Percentiles rank a stretch among this genome's conserved stretches.
Conservation (phyloP, 2,329 filamentous ascomycete genomes). For the Botryotinia calthae region DNA sequence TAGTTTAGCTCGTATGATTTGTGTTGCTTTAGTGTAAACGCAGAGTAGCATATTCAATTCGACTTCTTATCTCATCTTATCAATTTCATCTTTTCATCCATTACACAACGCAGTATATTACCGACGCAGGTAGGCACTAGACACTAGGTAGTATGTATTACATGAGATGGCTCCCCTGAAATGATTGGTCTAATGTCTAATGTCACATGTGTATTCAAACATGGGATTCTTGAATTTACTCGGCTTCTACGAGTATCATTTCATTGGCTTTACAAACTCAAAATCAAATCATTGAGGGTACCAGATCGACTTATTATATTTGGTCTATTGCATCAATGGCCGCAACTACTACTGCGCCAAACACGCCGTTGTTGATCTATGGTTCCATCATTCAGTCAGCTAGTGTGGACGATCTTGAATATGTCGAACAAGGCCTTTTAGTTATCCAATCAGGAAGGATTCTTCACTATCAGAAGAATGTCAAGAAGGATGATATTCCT, state of each 20-base stretch:
- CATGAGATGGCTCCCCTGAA: neutral
- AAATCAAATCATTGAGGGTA: neutral
- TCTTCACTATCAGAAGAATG: conserved; percentile 9
- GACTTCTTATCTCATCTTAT: neutral
- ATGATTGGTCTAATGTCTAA: neutral
- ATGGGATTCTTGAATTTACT: neutral
- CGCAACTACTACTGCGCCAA: conserved; percentile 1
- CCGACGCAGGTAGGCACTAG: neutral
- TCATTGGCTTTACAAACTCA: neutral
- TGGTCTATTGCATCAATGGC: neutral
- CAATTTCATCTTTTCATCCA: neutral
- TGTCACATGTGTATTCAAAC: neutral
- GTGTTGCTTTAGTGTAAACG: too few species aligned
- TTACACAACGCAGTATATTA: neutral
- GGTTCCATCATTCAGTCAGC: conserved; percentile 24
- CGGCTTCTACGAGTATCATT: neutral
- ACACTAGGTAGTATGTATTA: too few species aligned
- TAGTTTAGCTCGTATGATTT: neutral
- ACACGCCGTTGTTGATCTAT: conserved; percentile 16
- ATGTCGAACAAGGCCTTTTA: conserved; percentile 20
- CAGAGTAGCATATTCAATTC: neutral
- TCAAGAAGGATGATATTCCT: neutral
- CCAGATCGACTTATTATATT: neutral
- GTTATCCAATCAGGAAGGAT: conserved; percentile 21
- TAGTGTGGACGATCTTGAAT: conserved; percentile 14